phyloP scores from a whole-genome alignment of 192 early-diverging fungal genomes.

The Linnemannia zychae region DNA sequence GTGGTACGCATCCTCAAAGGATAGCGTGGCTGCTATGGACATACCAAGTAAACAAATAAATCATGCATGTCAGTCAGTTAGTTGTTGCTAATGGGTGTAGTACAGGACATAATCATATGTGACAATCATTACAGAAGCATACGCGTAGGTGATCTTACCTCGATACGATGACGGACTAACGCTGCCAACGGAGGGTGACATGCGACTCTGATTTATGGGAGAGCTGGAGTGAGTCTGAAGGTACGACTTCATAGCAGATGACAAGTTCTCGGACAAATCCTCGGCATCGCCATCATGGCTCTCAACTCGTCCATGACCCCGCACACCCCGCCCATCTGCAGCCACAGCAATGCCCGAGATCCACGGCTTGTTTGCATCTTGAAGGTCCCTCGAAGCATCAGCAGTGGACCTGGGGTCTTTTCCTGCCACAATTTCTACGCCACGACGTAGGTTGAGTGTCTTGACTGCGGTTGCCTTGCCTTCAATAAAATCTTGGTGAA shows the following conservation, averaged over 20 bases:
- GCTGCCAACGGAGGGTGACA: conserved; percentile 45
- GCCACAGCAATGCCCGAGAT: conserved; percentile 35
- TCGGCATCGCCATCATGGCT: conserved; percentile 50
- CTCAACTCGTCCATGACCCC: conserved; percentile 32
- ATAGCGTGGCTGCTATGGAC: conserved; percentile 52
- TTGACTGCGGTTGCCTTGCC: conserved; percentile 58
- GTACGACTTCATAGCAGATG: conserved; percentile 30
- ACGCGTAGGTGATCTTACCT: conserved; percentile 18
- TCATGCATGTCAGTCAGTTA: not conserved
- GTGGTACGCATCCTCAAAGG: conserved; percentile 72
- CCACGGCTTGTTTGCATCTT: conserved; percentile 41
- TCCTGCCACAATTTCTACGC: conserved; percentile 58
- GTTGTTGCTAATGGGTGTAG: not conserved
- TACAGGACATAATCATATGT: not conserved
- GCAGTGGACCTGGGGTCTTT: conserved; percentile 38
- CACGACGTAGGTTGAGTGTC: conserved; percentile 61
- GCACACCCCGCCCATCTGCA: conserved; percentile 20
- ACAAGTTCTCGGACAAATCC: conserved; percentile 42
- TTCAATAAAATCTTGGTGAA: conserved; percentile 43
- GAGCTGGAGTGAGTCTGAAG: conserved; percentile 31
- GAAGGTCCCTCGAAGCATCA: conserved; percentile 19
- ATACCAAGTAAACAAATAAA: not conserved
- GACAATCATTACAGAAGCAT: not conserved
- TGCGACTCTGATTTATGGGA: conserved; percentile 51
- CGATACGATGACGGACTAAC: conserved; percentile 43